Conservation (phyloP, 768 basidiomycete species). For the Kwoniella sp. region DNA sequence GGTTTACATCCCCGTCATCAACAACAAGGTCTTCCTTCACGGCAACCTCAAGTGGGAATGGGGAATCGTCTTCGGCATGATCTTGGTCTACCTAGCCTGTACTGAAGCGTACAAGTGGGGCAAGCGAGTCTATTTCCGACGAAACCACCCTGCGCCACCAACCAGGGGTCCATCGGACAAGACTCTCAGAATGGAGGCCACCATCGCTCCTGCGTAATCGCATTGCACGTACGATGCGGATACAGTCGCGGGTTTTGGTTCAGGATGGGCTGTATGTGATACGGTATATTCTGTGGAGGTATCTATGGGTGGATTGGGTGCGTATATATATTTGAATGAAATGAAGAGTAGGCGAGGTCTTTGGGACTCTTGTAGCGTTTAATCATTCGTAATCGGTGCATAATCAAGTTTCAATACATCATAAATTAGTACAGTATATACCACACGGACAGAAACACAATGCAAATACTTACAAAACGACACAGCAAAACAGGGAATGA, state of each 20-base stretch:
- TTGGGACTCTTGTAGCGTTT: not conserved
- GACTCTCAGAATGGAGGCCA: slow-evolving; percentile 40
- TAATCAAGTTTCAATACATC: not conserved
- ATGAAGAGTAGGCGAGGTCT: not conserved
- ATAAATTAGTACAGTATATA: not conserved
- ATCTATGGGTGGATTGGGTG: too few relatives aligned
- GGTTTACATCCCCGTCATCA: slow-evolving; percentile 57
- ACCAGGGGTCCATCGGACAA: slow-evolving; percentile 33
- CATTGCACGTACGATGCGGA: not conserved
- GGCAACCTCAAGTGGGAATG: slow-evolving; percentile 56
- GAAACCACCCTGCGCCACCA: slow-evolving; percentile 10
- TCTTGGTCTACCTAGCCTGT: slow-evolving; percentile 45
- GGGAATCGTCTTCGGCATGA: slow-evolving; percentile 55
- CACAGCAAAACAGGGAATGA: too few relatives aligned
- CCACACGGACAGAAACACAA: too few relatives aligned
- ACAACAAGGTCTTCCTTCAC: slow-evolving; percentile 56
- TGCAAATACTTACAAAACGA: too few relatives aligned
- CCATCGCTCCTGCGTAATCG: slow-evolving; percentile 14
- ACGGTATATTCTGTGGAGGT: too few relatives aligned
- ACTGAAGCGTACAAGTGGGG: slow-evolving; percentile 50
- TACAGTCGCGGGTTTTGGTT: too few relatives aligned
- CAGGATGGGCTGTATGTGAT: too few relatives aligned
- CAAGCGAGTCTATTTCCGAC: slow-evolving; percentile 31
- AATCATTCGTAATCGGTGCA: not conserved
- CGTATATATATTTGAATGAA: too few relatives aligned